Base-by-base conservation (phyloP, 1,139 yeast genomes). In the Kodamaea suecica region DNA sequence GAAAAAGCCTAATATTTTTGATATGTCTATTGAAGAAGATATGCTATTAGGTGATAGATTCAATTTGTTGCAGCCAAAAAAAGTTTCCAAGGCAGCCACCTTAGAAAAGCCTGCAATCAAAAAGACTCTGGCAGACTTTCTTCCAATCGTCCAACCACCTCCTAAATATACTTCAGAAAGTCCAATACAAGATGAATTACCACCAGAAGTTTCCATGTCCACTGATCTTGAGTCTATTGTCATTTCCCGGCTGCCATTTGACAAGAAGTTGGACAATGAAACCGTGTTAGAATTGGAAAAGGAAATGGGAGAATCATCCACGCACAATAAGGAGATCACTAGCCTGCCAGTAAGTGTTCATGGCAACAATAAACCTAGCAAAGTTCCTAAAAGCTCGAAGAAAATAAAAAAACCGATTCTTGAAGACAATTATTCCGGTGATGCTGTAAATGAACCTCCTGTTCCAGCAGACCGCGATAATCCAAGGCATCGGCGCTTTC, bases 181-280 rank as follows among this genome's bases (percentile, higher is more conserved):
- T 20, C 55, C 53, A 1, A 41, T 49, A 10, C 47, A 42, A 16
- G 41, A 39, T 15, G 33, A 33, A 6, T 37, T 52, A 16, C 55
- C 55, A 5, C 45, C 53, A 2, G 51, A 52, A 36, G 40, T 52
- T 7, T 55, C 58, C 9, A 53, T 42, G 1, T 50, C 57, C 1
- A 52, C 59, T 1, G 53, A 49, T 25, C 30, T 48, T 5, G 47
- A 42, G 21, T 40, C 21, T 29, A 33, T 19, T 20, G 24, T 24
- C 36, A 25, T 5, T n/a, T 14, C 27, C 15, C 26, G 17, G 14
- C 32, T 28, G 33, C 28, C 28, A 24, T 27, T 24, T 16, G 34
- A 24, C 27, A 30, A 30, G n/a, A n/a, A n/a, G n/a, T n/a, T n/a
- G n/a, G n/a, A n/a, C n/a, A n/a, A n/a, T n/a, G n/a, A n/a, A n/a